Evolutionary conservation across 129 eudicot genomes (phyloP).

Genomic region (Calendula officinalis): DNA sequence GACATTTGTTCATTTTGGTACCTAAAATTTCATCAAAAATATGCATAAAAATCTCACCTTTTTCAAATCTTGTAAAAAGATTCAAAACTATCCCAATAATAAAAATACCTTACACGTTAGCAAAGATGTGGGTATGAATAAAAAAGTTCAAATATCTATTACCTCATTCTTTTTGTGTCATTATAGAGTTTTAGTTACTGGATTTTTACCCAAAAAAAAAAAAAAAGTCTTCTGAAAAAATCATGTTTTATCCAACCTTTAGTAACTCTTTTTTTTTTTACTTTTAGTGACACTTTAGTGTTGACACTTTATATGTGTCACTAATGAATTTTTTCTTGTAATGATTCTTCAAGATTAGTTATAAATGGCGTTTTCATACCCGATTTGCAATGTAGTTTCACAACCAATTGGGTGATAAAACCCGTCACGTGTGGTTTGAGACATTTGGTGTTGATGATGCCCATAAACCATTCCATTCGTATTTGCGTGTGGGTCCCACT

Average conservation of each 20-base stretch:
- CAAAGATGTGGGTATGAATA: too few species aligned
- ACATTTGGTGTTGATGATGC: slow-evolving; percentile 37
- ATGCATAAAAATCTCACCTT: not conserved
- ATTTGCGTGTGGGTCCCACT: slow-evolving; percentile 43
- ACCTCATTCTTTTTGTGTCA: too few species aligned
- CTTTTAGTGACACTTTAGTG: too few species aligned
- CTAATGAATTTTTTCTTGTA: not conserved
- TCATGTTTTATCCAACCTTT: too few species aligned
- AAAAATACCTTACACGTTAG: not conserved
- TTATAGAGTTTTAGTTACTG: too few species aligned
- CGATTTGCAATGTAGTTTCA: slow-evolving; percentile 53
- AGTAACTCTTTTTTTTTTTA: too few species aligned
- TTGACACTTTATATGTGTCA: too few species aligned
- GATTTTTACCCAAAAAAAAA: too few species aligned
- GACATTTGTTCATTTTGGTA: slow-evolving; percentile 42
- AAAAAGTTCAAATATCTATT: too few species aligned
- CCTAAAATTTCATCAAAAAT: slow-evolving; percentile 16
- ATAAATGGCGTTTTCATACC: slow-evolving; percentile 26
- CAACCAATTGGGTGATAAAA: slow-evolving; percentile 39
- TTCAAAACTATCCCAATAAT: too few species aligned
- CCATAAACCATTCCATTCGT: slow-evolving; percentile 36
- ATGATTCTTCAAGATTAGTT: slow-evolving; percentile 5
- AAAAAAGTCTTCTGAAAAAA: too few species aligned
- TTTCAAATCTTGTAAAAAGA: slow-evolving; percentile 2
- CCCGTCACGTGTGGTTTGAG: slow-evolving; percentile 32